Conservation (phyloP, 2,329 filamentous ascomycete genomes). For the Mycocentrospora acerina region DNA sequence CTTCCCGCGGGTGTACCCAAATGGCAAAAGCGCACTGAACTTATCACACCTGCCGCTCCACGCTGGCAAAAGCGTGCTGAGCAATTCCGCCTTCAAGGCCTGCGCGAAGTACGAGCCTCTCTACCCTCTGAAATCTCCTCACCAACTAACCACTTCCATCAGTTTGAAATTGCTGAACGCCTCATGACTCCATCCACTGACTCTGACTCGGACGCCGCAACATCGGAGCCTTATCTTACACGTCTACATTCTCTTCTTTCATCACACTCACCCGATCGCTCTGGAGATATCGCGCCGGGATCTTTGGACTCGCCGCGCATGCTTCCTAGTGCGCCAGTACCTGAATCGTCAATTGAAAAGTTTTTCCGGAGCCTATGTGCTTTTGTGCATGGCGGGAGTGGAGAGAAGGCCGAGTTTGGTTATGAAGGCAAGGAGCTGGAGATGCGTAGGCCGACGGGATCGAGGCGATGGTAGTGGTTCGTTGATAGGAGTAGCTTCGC, state of each 20-base stretch:
- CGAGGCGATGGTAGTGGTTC: slow-evolving; percentile 27
- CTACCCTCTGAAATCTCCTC: background rate
- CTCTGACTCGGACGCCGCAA: slow-evolving; percentile 6
- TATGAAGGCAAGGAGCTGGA: slow-evolving; percentile 40
- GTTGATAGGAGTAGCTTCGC: no score
- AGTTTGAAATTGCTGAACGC: slow-evolving; percentile 38
- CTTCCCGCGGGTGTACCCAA: slow-evolving; percentile 39
- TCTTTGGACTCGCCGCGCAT: slow-evolving; percentile 36
- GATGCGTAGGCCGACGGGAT: slow-evolving; percentile 33
- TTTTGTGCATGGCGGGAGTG: slow-evolving; percentile 22
- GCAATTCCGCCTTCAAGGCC: slow-evolving; percentile 35
- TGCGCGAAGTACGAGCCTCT: slow-evolving; percentile 29
- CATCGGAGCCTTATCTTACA: slow-evolving; percentile 16
- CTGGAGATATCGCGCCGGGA: slow-evolving; percentile 40
- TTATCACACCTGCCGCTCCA: slow-evolving; percentile 39
- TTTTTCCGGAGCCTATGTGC: slow-evolving; percentile 25
- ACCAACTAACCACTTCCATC: slow-evolving; percentile 11
- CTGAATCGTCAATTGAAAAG: slow-evolving; percentile 10
- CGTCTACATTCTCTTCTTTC: slow-evolving; percentile 25
- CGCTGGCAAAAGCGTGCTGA: slow-evolving; percentile 34
- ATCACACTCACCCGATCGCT: slow-evolving; percentile 19
- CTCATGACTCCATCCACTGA: slow-evolving; percentile 24
- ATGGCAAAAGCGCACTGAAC: slow-evolving; percentile 34
- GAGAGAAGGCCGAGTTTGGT: slow-evolving; percentile 20
- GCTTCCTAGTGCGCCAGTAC: slow-evolving; percentile 26